Evolutionary conservation across 1,139 yeast genomes (phyloP).

Genomic region (Kazachstania sp.): DNA sequence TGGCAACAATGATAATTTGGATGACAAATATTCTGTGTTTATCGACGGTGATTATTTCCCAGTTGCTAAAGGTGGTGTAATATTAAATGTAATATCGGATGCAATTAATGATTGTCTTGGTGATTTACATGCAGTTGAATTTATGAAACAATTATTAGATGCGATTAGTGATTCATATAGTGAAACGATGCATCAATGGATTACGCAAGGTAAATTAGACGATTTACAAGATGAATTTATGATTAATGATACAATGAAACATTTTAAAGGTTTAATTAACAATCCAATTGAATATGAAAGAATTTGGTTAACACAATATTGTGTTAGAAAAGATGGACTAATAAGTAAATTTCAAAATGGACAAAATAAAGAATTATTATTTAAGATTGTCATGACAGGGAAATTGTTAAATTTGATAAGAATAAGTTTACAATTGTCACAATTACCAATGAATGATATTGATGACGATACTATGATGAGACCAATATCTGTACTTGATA

Average conservation of each 20-base stretch:
- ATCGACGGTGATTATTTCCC: conserved; percentile 46
- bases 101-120: conserved; percentile 56
- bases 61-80: conserved; percentile 60
- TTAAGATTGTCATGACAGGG: conserved; percentile 71
- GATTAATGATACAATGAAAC: conserved; percentile 38
- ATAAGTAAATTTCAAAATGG: conserved; percentile 52
- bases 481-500: conserved; percentile 17
- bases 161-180: conserved; percentile 59
- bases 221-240: conserved; percentile 84
- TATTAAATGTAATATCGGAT: conserved; percentile 53
- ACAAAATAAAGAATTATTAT: conserved; percentile 32
- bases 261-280: conserved; percentile 22
- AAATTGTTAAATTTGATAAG: conserved; percentile 61
- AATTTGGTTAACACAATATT: conserved; percentile 80
- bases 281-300: conserved; percentile 54
- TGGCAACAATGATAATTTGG: conserved; percentile 12
- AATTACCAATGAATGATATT: conserved; percentile 5
- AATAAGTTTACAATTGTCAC: conserved; percentile 13
- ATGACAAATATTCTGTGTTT: conserved; percentile 20
- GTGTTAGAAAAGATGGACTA: conserved; percentile 66
- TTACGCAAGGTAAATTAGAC: conserved; percentile 59
- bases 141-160: conserved; percentile 46
- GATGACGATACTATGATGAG: neutral
- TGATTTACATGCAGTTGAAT: conserved; percentile 47
- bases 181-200: conserved; percentile 67